These are phyloP conservation scores for Podaxis sp. DNA, from an alignment of 768 basidiomycete species.

Conservation along the genomic window DNA sequence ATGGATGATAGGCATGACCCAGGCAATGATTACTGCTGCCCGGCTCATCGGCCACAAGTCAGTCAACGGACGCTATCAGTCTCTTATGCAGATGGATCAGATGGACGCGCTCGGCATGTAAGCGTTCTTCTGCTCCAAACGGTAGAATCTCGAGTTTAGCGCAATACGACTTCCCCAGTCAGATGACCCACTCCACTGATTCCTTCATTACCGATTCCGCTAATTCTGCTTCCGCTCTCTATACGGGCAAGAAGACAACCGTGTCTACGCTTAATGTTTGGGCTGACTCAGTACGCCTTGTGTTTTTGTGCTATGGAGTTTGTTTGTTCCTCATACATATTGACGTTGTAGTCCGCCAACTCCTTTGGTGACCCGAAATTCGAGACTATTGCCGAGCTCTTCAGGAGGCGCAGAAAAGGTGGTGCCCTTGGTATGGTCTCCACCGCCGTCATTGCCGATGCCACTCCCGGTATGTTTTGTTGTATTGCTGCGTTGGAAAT, in stretches of 20 bases:
- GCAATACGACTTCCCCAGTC: slow-evolving; percentile 22
- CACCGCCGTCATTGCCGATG: slow-evolving; percentile 43
- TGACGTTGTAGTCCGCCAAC: slow-evolving; percentile 32
- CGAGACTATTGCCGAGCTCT: slow-evolving; percentile 46
- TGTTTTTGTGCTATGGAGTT: neutral
- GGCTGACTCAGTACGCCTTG: slow-evolving; percentile 37
- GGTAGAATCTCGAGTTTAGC: neutral
- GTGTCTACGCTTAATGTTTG: slow-evolving; percentile 42
- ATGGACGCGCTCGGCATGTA: slow-evolving; percentile 46
- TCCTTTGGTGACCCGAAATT: slow-evolving; percentile 43
- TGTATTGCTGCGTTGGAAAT: neutral
- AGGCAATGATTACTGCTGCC: slow-evolving; percentile 47
- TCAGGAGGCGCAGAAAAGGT: slow-evolving; percentile 33
- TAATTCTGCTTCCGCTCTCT: slow-evolving; percentile 46
- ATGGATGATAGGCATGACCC: slow-evolving; percentile 39
- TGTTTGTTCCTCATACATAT: neutral
- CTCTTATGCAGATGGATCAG: slow-evolving; percentile 46
- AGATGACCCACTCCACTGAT: slow-evolving; percentile 48
- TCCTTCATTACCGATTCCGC: slow-evolving; percentile 49
- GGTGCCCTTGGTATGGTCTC: slow-evolving; percentile 47
- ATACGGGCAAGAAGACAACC: slow-evolving; percentile 42
- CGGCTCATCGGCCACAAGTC: slow-evolving; percentile 46
- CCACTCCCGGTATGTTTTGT: slow-evolving; percentile 35
- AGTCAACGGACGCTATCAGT: slow-evolving; percentile 44
- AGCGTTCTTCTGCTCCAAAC: slow-evolving; percentile 17